These are phyloP conservation scores for Nakaseomyces sp. DNA, from an alignment of 1,139 yeast genomes.

Conservation along the genomic window DNA sequence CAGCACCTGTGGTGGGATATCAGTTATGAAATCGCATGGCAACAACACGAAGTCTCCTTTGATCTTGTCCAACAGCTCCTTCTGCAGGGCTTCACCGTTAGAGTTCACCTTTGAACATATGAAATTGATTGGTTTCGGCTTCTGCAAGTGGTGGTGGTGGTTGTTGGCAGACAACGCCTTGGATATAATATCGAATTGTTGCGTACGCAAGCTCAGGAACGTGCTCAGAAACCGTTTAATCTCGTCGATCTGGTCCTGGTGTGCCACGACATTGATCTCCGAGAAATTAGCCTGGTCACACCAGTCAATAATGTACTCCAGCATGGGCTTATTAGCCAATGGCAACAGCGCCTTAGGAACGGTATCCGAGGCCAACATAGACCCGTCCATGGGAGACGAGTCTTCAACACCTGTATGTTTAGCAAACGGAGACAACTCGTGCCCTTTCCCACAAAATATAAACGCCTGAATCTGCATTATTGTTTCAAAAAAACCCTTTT, in stretches of 20 bases:
- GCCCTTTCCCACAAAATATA: conserved; percentile 81
- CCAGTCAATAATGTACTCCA: conserved; percentile 85
- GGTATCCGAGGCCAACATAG: conserved; percentile 1
- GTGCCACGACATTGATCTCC: conserved; percentile 48
- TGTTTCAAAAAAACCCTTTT: conserved; percentile 27
- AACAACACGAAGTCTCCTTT: conserved; percentile 58
- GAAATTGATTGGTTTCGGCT: conserved; percentile 39
- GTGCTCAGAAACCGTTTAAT: conserved; percentile 21
- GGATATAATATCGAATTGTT: conserved; percentile 24
- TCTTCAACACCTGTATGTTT: not conserved
- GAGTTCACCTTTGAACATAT: conserved; percentile 40
- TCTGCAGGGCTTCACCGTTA: conserved; percentile 56
- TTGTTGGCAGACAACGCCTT: conserved; percentile 20
- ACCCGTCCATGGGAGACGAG: not conserved
- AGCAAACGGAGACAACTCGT: conserved; percentile 62
- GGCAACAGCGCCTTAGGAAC: conserved; percentile 79
- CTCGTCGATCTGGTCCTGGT: conserved; percentile 32
- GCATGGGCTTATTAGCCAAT: conserved; percentile 83
- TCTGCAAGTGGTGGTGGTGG: conserved; percentile 25
- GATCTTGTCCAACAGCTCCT: conserved; percentile 39
- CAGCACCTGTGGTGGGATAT: conserved; percentile 80
- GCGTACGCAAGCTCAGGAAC: conserved; percentile 22
- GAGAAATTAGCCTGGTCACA: conserved; percentile 78
- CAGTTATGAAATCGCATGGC: conserved; percentile 91
- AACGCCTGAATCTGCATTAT: conserved; percentile 66